A percentile compares a stretch with the other conserved stretches of the same genome.
phyloP scores from a whole-genome alignment of 805 yeast genomes.

The Dipodascus geniculatus region DNA sequence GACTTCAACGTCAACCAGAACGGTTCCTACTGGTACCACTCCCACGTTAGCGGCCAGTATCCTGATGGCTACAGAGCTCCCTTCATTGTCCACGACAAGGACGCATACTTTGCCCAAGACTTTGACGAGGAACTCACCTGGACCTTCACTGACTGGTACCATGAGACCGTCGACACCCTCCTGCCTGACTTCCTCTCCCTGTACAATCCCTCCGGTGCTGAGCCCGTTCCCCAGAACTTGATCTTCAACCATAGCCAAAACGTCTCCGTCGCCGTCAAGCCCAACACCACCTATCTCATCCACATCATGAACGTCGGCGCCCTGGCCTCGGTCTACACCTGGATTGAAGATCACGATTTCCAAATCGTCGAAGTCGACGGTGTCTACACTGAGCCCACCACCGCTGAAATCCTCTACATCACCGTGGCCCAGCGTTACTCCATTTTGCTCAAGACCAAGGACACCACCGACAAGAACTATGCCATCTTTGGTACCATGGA shows the following conservation, averaged over 20 bases:
- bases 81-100: constrained; percentile 31
- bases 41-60: constrained; percentile 37
- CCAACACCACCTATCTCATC: constrained; percentile 13
- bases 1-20: constrained; percentile 32
- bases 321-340: constrained; percentile 23
- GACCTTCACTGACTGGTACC: constrained; percentile 29
- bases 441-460: constrained; percentile 42
- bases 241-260: constrained; percentile 20
- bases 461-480: constrained; percentile 43
- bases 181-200: constrained; percentile 30
- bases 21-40: constrained; percentile 48
- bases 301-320: constrained; percentile 25
- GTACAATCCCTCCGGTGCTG: constrained; percentile 29
- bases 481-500: constrained; percentile 79
- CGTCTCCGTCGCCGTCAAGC: constrained; percentile 3
- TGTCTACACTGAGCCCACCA: constrained; percentile 17
- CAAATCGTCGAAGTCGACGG: constrained; percentile 28
- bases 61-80: constrained; percentile 40
- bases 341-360: constrained; percentile 21
- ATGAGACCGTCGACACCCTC: constrained; percentile 25
- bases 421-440: constrained; percentile 78
- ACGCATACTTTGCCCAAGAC: constrained; percentile 25
- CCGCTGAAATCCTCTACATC: constrained; percentile 17
- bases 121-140: constrained; percentile 24
- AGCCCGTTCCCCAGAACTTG: constrained; percentile 32